phyloP scores from a whole-genome alignment of 2,329 filamentous ascomycete genomes.

The Arachnopeziza araneosa region DNA sequence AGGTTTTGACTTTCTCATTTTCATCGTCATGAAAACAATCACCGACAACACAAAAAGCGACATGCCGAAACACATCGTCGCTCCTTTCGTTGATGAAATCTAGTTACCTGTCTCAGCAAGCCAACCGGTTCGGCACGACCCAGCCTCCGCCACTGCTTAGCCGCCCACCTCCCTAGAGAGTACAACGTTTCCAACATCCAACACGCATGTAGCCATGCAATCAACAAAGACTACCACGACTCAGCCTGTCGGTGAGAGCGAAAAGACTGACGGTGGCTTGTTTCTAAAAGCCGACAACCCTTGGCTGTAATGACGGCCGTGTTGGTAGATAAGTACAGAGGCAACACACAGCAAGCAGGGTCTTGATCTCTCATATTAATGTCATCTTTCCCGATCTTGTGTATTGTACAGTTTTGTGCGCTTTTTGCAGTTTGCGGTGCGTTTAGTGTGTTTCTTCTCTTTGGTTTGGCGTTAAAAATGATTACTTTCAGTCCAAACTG shows the following conservation, averaged over 20 bases:
- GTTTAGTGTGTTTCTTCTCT: not conserved
- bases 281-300: not conserved
- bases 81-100: not conserved
- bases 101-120: not conserved
- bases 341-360: not conserved
- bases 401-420: not conserved
- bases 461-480: not conserved
- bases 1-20: too few relatives aligned
- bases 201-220: not conserved
- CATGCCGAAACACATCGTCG: not conserved
- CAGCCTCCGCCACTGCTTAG: not conserved
- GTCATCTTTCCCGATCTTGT: not conserved
- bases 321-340: not conserved
- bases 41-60: not conserved
- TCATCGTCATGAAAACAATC: too few relatives aligned
- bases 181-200: not conserved
- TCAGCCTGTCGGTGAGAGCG: not conserved
- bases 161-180: not conserved
- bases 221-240: not conserved
- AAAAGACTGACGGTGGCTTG: not conserved
- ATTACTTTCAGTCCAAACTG: conserved; percentile 16
- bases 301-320: not conserved
- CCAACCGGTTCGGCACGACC: not conserved
- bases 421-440: not conserved
- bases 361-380: not conserved